Base-by-base conservation (phyloP, 1,284 basidiomycete species). In the Melampsora larici-populina region DNA sequence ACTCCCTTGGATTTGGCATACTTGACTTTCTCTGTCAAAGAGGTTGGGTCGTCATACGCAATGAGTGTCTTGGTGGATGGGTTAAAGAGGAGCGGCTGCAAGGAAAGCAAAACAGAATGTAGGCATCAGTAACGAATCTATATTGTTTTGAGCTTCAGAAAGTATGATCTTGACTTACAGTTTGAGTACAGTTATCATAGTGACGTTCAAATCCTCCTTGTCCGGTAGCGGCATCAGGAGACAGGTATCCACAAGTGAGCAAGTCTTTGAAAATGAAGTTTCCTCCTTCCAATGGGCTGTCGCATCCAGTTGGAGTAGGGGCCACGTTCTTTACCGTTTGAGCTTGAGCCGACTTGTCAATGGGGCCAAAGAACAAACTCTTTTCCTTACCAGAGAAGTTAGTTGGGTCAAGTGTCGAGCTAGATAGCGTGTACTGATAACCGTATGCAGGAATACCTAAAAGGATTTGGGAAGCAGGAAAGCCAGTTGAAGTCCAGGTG, bases 41-140 rank as follows among this genome's bases (percentile, higher is more conserved):
- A 77, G n/a, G 33, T 62, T 6, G 55, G 40, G 36, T 77, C 74
- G 26, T 77, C 74, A 58, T 77, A 70, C 26, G 74, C 66, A 64
- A 77, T 77, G 51, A 77, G 60, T n/a, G 43, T 43, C 31, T 77
- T 77, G 43, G 36, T 77, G 7, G 66, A 48, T 36, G 74, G 51
- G 18, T 77, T 49, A 58, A 77, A 77, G 31, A 77, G 67, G 55
- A 77, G 67, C 6, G 74, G 74, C 74, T 77, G 33, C 24, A 55
- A 24, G 24, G 24, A 33, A 17, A 69, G 55, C 29, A 51, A 49
- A 9, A n/a, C 15, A 33, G n/a, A 24, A 33, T 70, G 18, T 9
- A 11, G 1, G n/a, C 21, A 18, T n/a, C 31, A 36, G n/a, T n/a
- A n/a, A n/a, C n/a, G n/a, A n/a, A n/a, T n/a, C n/a, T n/a, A n/a